These are phyloP conservation scores for Eremothecium cymbalariae DNA, from an alignment of 1,139 yeast genomes.

Conservation along the genomic window DNA sequence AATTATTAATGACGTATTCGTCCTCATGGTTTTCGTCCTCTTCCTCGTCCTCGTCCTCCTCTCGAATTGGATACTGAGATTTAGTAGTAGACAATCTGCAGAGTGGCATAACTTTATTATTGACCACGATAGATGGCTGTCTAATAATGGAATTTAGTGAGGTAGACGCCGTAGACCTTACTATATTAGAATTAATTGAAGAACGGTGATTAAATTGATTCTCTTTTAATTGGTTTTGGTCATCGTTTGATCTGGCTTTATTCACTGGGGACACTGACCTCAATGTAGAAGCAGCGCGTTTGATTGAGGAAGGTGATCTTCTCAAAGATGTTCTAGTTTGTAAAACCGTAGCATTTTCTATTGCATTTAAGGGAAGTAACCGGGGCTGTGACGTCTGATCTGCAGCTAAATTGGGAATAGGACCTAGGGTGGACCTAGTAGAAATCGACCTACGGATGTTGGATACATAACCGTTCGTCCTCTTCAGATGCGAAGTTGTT, in stretches of 20 bases:
- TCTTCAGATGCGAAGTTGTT: slow-evolving; percentile 24
- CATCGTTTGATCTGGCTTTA: too few species aligned
- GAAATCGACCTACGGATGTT: slow-evolving; percentile 26
- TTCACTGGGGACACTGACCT: slow-evolving; percentile 3
- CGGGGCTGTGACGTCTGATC: too few species aligned
- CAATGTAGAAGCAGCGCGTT: slow-evolving; percentile 31
- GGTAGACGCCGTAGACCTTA: slow-evolving; percentile 24
- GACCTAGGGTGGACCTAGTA: slow-evolving; percentile 5
- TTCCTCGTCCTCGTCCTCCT: slow-evolving; percentile 19
- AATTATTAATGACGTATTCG: slow-evolving; percentile 20
- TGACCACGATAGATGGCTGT: slow-evolving; percentile 32
- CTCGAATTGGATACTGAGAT: slow-evolving; percentile 22
- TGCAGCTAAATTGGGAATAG: slow-evolving; percentile 1
- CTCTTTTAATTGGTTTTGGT: too few species aligned
- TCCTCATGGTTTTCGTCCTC: slow-evolving; percentile 13
- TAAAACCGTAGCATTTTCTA: too few species aligned
- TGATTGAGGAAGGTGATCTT: slow-evolving; percentile 31
- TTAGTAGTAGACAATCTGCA: slow-evolving; percentile 15
- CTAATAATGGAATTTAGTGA: slow-evolving; percentile 26
- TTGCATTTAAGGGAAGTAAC: too few species aligned
- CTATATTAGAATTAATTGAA: too few species aligned
- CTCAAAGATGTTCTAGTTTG: slow-evolving; percentile 19
- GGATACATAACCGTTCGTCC: slow-evolving; percentile 26
- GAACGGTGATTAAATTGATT: too few species aligned
- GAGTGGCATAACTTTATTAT: slow-evolving; percentile 29